Evolutionary conservation across 176 grass and related monocot species (phyloP).

Genomic region (Avena sativa): DNA sequence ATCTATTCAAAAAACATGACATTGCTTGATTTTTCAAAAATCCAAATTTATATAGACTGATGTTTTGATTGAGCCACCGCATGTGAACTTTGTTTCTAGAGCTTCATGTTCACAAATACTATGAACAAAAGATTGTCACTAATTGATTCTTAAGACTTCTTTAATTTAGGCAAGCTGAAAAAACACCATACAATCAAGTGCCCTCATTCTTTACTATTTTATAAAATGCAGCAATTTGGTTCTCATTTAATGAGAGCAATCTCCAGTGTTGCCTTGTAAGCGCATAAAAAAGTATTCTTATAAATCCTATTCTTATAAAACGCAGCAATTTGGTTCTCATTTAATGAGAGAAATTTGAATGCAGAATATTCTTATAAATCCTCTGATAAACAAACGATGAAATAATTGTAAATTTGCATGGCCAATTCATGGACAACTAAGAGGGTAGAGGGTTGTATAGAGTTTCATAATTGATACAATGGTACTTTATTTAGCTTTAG

Average conservation of each 20-base stretch:
- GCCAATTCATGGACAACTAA: neutral
- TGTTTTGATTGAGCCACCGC: neutral
- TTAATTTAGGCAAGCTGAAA: neutral
- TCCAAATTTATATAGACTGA: neutral
- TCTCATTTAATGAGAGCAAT: too few species aligned
- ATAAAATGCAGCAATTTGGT: neutral
- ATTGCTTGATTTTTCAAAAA: neutral
- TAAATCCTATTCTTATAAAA: too few species aligned
- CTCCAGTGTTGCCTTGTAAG: too few species aligned
- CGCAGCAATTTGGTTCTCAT: too few species aligned
- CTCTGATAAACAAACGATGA: neutral
- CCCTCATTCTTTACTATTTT: conserved; percentile 5
- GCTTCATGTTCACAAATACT: neutral
- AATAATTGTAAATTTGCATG: neutral
- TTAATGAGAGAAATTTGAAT: too few species aligned
- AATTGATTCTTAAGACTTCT: neutral
- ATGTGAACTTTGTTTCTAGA: neutral
- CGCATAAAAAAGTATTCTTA: too few species aligned
- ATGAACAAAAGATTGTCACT: neutral
- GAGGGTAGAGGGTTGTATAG: neutral
- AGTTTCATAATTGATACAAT: neutral
- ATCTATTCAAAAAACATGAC: neutral
- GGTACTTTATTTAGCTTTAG: neutral
- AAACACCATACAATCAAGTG: conserved; percentile 1
- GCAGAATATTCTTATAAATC: neutral